phyloP scores from a whole-genome alignment of 1,139 yeast genomes.

The Dujonia santamariae region DNA sequence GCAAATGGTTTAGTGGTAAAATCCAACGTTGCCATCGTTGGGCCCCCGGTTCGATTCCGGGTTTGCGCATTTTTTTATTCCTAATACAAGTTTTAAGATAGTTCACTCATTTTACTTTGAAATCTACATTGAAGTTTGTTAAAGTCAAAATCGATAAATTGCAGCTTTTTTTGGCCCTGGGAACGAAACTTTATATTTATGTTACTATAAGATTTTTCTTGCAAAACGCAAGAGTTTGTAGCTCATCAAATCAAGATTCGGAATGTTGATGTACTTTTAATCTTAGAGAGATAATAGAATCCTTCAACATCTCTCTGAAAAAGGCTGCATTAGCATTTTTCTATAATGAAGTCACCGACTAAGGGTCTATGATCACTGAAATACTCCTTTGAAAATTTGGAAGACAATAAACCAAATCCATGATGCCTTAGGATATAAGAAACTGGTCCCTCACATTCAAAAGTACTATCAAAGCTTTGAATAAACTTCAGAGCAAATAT shows the following conservation, averaged over 20 bases:
- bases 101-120: neutral
- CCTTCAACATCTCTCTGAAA: neutral
- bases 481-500: slow-evolving; percentile 41
- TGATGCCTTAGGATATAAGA: slow-evolving; percentile 19
- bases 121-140: no score
- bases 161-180: no score
- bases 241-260: no score
- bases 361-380: slow-evolving; percentile 58
- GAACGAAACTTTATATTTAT: no score
- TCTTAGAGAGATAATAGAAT: no score
- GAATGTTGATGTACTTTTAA: no score
- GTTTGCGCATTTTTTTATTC: slow-evolving; percentile 7
- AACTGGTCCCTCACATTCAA: slow-evolving; percentile 16
- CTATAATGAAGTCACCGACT: slow-evolving; percentile 37
- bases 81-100: neutral
- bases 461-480: slow-evolving; percentile 18
- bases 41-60: slow-evolving; percentile 10
- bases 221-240: neutral
- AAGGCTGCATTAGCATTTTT: neutral
- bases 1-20: no score
- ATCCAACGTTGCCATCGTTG: slow-evolving; percentile 8
- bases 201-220: neutral
- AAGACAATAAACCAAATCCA: slow-evolving; percentile 45
- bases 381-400: slow-evolving; percentile 39
- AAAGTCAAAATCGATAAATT: no score